Conservation (phyloP, 495 filamentous ascomycete species). For the Eremomyces bilateralis region DNA sequence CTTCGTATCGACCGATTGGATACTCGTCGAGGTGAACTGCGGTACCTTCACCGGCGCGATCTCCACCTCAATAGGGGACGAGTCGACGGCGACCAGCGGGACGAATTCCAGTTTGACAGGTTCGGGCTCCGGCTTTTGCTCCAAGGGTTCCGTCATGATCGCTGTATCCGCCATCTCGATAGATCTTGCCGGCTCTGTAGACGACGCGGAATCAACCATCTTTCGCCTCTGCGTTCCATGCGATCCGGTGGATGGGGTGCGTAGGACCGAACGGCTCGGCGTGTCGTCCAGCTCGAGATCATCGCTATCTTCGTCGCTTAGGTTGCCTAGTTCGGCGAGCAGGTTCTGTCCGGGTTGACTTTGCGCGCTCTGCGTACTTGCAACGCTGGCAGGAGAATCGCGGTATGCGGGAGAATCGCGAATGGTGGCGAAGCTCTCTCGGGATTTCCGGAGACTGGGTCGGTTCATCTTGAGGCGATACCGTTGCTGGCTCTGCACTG, state of each 20-base stretch:
- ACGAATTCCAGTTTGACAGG: background rate
- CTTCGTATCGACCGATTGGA: too few species aligned
- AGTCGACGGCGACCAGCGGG: background rate
- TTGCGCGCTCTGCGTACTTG: slow-evolving; percentile 21
- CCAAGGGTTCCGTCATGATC: slow-evolving; percentile 69
- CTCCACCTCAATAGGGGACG: slow-evolving; percentile 1
- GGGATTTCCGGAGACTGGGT: slow-evolving; percentile 17
- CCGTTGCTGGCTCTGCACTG: slow-evolving; percentile 32
- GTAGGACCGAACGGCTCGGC: slow-evolving; percentile 20
- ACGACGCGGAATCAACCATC: slow-evolving; percentile 25
- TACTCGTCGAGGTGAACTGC: too few species aligned
- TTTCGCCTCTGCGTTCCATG: too few species aligned
- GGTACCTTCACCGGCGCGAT: too few species aligned
- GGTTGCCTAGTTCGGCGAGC: slow-evolving; percentile 69
- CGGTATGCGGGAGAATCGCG: background rate
- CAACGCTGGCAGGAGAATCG: slow-evolving; percentile 34
- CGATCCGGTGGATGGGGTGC: too few species aligned
- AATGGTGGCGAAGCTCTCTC: too few species aligned
- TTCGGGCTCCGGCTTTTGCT: slow-evolving; percentile 8
- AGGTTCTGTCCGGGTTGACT: slow-evolving; percentile 52
- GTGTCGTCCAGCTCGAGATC: slow-evolving; percentile 21
- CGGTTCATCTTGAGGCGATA: slow-evolving; percentile 50
- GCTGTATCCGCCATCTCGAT: slow-evolving; percentile 40
- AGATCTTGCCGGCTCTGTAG: background rate
- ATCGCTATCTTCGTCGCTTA: slow-evolving; percentile 46